Evolutionary conservation across 108 stramenopile species (phyloP), one percentile per base, ranked within the genome.

Genomic region (Parmales sp.): DNA sequence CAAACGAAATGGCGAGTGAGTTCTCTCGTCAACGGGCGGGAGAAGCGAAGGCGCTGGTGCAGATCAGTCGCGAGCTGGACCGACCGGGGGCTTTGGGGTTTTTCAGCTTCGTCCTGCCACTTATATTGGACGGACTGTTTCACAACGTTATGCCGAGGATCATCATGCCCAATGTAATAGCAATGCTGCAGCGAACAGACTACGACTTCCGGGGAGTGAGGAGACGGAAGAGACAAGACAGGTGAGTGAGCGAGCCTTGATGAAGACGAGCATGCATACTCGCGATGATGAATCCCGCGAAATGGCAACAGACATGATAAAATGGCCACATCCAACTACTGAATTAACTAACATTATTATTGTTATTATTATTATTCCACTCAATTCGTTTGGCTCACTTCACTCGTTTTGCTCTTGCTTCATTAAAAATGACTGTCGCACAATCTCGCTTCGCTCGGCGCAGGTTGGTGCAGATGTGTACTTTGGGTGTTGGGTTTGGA

Each of bases 51-150:
- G 77, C 84, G 37, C 71, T 95, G 49, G 94, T 95, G 25, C 68
- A 83, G 72, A 71, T 91, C 29, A 89, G 88, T 13, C 73, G 86
- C 2, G 74, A 82, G 19, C 74, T 95, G 51, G 94, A 95, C 70
- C 72, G 86, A 69, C 88, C 86, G 13, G 89, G 89, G 8, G 49
- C 65, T n/a, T 71, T 83, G 9, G 94, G 94, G n/a, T 69, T 90
- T 48, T 43, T 86, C 39, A 77, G 83, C 6, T 95, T 95, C 70
- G 76, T 95, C 63, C 49, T 91, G 7, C 91, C 94, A 4, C 71
- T 95, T 22, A 88, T 95, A 63, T 45, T 95, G 26, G 94, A 95
- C 68, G 77, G 83, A 0, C 82, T 95, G 23, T 93, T 89, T 69
- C 69, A 82, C 70, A 76, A 78, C 45, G 44, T 82, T 18, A 65